Conservation (phyloP, 2,329 filamentous ascomycete species). For the Chrysoporthe deuterocubensis region DNA sequence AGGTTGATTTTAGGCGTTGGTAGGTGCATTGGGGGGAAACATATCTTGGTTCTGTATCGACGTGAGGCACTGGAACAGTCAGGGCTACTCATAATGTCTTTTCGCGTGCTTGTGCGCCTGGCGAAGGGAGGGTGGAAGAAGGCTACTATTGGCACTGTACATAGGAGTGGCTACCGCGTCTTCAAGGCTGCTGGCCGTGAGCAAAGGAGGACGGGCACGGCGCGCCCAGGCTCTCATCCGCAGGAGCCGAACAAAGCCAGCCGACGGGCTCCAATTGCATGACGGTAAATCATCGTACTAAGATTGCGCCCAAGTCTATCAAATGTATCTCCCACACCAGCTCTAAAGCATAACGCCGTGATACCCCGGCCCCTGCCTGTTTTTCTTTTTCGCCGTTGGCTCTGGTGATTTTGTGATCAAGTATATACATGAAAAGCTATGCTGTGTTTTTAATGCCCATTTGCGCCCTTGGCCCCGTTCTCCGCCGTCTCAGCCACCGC, state of each 20-base stretch:
- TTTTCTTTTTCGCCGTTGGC: not conserved
- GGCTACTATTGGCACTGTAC: not conserved
- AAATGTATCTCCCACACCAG: not conserved
- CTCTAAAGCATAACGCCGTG: conserved; percentile 7
- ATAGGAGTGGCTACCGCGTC: not conserved
- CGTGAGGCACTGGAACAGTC: not conserved
- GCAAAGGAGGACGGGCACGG: not conserved
- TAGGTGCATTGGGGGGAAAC: not conserved
- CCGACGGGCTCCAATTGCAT: not conserved
- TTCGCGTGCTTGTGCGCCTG: not conserved
- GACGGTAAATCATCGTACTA: not conserved
- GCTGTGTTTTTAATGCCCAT: not conserved
- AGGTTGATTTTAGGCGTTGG: conserved; percentile 3
- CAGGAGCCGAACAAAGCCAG: not conserved
- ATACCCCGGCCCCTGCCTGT: not conserved
- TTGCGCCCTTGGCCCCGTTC: conserved; percentile 14
- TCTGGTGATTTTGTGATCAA: not conserved
- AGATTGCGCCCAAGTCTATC: conserved; percentile 6
- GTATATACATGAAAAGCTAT: not conserved
- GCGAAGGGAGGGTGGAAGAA: not conserved
- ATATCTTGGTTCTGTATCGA: not conserved
- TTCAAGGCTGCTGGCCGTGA: not conserved
- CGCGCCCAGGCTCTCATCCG: not conserved
- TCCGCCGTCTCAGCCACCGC: conserved; percentile 53
- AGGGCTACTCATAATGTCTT: not conserved